A percentile compares a stretch with the other conserved stretches of the same genome.
These are phyloP conservation scores for Pseudopithomyces chartarum DNA, from an alignment of 2,329 filamentous ascomycete species.

Conservation along the genomic window DNA sequence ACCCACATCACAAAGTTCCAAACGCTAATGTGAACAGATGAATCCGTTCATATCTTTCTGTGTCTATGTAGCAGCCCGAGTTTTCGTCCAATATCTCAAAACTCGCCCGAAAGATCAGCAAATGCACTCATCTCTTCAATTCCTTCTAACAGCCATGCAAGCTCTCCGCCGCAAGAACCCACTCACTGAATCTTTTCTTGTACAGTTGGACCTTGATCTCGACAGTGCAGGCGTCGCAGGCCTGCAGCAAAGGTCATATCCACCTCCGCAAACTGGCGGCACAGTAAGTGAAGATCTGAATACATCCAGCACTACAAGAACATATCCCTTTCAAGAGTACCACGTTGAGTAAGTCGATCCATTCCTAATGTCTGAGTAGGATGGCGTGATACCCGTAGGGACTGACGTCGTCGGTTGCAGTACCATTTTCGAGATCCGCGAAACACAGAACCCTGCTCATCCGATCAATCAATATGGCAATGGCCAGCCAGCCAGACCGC, in stretches of 20 bases:
- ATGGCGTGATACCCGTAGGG: slow-evolving; percentile 23
- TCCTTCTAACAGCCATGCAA: slow-evolving; percentile 88
- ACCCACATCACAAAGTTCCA: background rate
- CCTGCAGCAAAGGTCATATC: slow-evolving; percentile 54
- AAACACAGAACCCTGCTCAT: slow-evolving; percentile 33
- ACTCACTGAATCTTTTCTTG: slow-evolving; percentile 90
- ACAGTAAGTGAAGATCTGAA: slow-evolving; percentile 16
- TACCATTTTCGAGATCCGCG: slow-evolving; percentile 41
- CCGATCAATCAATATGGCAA: slow-evolving; percentile 35
- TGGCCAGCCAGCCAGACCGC: slow-evolving; percentile 2
- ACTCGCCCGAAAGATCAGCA: slow-evolving; percentile 84
- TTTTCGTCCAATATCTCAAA: slow-evolving; percentile 97
- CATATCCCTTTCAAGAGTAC: background rate
- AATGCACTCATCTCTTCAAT: slow-evolving; percentile 81
- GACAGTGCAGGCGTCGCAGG: slow-evolving; percentile 66
- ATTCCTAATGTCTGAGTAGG: slow-evolving; percentile 11
- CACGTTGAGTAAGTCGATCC: slow-evolving; percentile 17
- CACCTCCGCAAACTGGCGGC: slow-evolving; percentile 16
- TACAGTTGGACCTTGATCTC: slow-evolving; percentile 90
- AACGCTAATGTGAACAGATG: slow-evolving; percentile 63
- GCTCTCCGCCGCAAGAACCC: slow-evolving; percentile 87
- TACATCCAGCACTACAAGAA: background rate
- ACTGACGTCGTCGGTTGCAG: slow-evolving; percentile 36
- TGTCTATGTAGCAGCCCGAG: slow-evolving; percentile 90
- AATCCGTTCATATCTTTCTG: slow-evolving; percentile 96